Evolutionary conservation across 2,329 filamentous ascomycete species (phyloP).

Genomic region (Hypoxylon sp.): DNA sequence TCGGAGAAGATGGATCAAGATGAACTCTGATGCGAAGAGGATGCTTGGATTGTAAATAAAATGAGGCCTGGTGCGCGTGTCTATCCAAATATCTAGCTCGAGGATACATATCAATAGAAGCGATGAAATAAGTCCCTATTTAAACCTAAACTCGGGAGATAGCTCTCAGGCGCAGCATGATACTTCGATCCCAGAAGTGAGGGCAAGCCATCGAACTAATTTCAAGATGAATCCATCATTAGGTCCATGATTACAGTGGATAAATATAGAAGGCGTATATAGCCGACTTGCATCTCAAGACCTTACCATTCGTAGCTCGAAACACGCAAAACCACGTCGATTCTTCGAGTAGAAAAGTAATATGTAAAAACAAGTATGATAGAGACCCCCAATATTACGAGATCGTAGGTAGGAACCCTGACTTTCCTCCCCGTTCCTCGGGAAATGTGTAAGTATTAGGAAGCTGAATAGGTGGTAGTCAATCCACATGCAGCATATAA

Average conservation of each 20-base stretch:
- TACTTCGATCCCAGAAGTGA: neutral
- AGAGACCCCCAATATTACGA: neutral
- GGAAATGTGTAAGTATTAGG: conserved; percentile 1
- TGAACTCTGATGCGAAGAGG: neutral
- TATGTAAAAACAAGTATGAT: neutral
- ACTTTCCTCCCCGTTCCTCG: neutral
- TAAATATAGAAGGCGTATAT: neutral
- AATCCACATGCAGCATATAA: neutral
- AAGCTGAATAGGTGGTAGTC: neutral
- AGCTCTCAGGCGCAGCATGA: neutral
- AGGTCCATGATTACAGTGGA: neutral
- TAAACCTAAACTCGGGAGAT: neutral
- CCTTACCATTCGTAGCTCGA: neutral
- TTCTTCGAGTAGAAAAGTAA: neutral
- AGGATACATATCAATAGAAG: neutral
- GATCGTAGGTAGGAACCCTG: neutral
- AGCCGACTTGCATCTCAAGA: neutral
- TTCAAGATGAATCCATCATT: neutral
- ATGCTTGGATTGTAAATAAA: neutral
- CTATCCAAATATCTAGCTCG: neutral
- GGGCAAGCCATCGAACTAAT: neutral
- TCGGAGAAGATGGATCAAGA: neutral
- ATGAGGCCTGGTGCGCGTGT: too few species aligned
- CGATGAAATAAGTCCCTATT: neutral
- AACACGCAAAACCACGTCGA: neutral